These are phyloP conservation scores for Ceratocystis albifundus DNA, from an alignment of 2,329 filamentous ascomycete species.

Conservation along the genomic window DNA sequence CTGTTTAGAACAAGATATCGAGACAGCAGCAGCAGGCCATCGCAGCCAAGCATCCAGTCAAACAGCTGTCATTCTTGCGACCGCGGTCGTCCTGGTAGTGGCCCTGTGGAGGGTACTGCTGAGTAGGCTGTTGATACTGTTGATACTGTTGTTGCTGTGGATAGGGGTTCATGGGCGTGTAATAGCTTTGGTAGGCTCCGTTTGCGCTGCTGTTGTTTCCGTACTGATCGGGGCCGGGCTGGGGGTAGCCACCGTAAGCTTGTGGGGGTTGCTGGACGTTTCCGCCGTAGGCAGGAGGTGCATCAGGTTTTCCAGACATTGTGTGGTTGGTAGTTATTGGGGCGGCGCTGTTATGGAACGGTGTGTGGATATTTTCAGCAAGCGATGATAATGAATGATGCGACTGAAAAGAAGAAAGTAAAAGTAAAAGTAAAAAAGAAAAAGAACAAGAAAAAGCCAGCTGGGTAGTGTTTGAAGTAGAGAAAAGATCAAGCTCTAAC, in stretches of 20 bases:
- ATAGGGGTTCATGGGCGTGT: conserved; percentile 29
- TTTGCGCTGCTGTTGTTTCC: conserved; percentile 11
- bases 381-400: background rate
- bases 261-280: conserved; percentile 34
- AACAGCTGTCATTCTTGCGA: conserved; percentile 29
- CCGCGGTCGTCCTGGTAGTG: conserved; percentile 30
- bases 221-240: conserved; percentile 25
- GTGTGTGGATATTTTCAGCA: background rate
- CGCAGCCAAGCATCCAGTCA: conserved; percentile 40
- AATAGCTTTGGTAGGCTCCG: conserved; percentile 10
- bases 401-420: background rate
- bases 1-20: conserved; percentile 42
- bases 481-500: background rate
- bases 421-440: too few species aligned
- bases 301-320: conserved; percentile 22
- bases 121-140: conserved; percentile 21
- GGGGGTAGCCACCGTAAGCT: conserved; percentile 36
- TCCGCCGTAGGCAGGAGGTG: conserved; percentile 40
- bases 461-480: background rate
- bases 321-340: background rate
- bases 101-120: conserved; percentile 31
- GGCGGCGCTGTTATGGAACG: background rate
- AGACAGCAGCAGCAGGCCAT: conserved; percentile 49
- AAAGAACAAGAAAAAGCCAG: background rate
- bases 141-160: conserved; percentile 30